Evolutionary conservation across 768 basidiomycete genomes (phyloP).

Genomic region (Exidia glandulosa): DNA sequence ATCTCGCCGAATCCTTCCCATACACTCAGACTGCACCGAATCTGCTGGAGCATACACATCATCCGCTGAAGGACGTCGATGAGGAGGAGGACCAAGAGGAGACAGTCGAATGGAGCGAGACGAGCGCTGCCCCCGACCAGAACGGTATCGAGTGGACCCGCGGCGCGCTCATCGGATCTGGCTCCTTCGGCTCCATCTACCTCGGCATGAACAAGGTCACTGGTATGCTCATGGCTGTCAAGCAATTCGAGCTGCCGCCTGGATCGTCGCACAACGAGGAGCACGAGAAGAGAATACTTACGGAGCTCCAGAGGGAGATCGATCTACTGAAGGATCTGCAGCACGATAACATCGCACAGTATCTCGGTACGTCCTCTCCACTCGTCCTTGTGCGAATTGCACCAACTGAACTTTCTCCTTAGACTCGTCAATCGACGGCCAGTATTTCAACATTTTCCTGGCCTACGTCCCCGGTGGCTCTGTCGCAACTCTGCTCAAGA

Average conservation of each 20-base stretch:
- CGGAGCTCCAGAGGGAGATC: slow-evolving; percentile 85
- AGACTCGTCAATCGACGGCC: slow-evolving; percentile 92
- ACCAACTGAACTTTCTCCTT: slow-evolving; percentile 1
- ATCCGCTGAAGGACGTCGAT: slow-evolving; percentile 21
- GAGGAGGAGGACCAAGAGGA: slow-evolving; percentile 21
- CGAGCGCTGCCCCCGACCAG: slow-evolving; percentile 35
- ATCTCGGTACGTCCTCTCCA: slow-evolving; percentile 61
- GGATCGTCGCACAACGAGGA: slow-evolving; percentile 83
- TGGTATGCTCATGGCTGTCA: slow-evolving; percentile 92
- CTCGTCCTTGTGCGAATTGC: not conserved
- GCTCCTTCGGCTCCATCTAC: slow-evolving; percentile 91
- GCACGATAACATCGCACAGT: slow-evolving; percentile 95
- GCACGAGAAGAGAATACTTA: slow-evolving; percentile 87
- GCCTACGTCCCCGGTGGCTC: slow-evolving; percentile 97
- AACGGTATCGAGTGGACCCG: slow-evolving; percentile 86
- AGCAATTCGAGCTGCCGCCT: slow-evolving; percentile 88
- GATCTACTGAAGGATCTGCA: slow-evolving; percentile 85
- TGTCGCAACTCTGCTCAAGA: slow-evolving; percentile 76
- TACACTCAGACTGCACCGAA: too few species aligned
- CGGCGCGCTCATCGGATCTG: slow-evolving; percentile 88
- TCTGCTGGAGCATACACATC: slow-evolving; percentile 31
- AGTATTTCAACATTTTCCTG: slow-evolving; percentile 88
- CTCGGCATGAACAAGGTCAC: slow-evolving; percentile 92
- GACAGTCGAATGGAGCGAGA: slow-evolving; percentile 27
- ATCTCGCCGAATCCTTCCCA: too few species aligned